Conservation (phyloP, 2,329 filamentous ascomycete genomes). For the Sphaceloma murrayae region DNA sequence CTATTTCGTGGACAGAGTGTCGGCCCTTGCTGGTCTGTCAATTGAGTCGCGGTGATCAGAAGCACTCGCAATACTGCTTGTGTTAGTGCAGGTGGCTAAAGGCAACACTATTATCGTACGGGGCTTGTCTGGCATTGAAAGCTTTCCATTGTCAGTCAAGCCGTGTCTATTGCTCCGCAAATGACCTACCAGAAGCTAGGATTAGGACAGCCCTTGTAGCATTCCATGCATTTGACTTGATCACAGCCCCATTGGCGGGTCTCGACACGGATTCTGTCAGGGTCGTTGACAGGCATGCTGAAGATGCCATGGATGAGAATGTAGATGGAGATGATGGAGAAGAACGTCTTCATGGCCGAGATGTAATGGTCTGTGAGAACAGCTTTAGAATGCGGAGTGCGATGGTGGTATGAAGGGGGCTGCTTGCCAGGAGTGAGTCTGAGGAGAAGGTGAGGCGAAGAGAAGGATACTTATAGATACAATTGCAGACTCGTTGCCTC, state of each 20-base stretch:
- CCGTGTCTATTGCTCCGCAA: no score
- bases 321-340: no score
- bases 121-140: conserved; percentile 11
- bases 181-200: conserved; percentile 8
- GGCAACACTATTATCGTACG: neutral
- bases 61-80: conserved; percentile 8
- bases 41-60: neutral
- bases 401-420: no score
- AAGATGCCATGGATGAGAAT: no score
- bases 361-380: no score
- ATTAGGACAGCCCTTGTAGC: conserved; percentile 6
- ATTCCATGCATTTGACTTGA: conserved; percentile 10
- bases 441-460: no score
- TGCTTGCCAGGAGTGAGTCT: no score
- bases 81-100: neutral
- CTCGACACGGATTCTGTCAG: neutral
- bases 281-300: conserved; percentile 3
- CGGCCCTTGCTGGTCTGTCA: neutral
- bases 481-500: no score
- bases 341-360: no score
- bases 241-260: conserved; percentile 5
- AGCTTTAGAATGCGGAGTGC: no score
- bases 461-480: no score
- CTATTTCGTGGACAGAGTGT: neutral
- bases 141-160: neutral